Evolutionary conservation across 441 rosid genomes (phyloP), one percentile per base, ranked within the genome.

Genomic region (Mallotus repandus): DNA sequence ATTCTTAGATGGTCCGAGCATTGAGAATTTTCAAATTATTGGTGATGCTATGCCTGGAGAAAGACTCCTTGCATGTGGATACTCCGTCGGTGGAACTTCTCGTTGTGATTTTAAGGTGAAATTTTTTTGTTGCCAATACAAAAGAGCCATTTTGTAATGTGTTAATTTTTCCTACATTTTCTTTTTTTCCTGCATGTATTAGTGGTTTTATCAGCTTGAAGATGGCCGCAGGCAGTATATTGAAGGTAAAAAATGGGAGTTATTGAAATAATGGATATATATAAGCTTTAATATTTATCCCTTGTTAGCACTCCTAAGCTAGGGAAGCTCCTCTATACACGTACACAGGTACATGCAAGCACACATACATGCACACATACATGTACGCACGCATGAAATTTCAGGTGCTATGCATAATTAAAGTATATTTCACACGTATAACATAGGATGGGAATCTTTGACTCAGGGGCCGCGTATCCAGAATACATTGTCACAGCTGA

Each of bases 401-500:
- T 45, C 48, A 45, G 48, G 48, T 45, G 48, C 9, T 45, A 9
- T 45, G 48, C 48, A 45, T 45, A 45, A 45, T 45, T 9, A 59
- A 43, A 38, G 16, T n/a, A 52, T 76, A 60, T 78, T 70, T 45
- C 45, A 48, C 32, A 15, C 55, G 16, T 58, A 54, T 45, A 45
- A 45, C 48, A 66, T 66, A 16, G 25, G 13, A 46, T 32, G 19
- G 66, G 49, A 74, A 55, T 64, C 52, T 57, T 72, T 66, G 62
- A 71, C 78, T 62, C 85, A 96, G 99, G 99, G 75, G 99, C 97
- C 70, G 91, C 98, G 52, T 89, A 91, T 86, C 97, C 99, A 48
- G 98, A 96, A 78, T 93, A 96, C 80, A 79, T 88, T 80, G 96
- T 96, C 77, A 96, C 99, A 9, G 98, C 97, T 72, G 98, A 96